These are phyloP conservation scores for Plasmodium gonderi DNA, from an alignment of 169 alveolate genomes.

Conservation along the genomic window DNA sequence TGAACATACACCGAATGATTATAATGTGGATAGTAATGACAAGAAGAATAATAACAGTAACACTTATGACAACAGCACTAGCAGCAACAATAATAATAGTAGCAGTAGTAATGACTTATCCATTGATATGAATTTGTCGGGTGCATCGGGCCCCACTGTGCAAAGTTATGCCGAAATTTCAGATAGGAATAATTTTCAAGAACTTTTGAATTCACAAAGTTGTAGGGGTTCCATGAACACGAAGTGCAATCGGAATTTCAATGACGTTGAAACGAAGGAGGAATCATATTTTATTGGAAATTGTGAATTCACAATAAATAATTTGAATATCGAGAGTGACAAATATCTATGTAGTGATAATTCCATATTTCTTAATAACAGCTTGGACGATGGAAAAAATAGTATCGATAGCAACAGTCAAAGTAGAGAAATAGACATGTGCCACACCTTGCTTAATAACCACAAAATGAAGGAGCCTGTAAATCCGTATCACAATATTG, in stretches of 20 bases:
- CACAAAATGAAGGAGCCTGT: background rate
- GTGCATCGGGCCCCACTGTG: background rate
- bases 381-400: too few relatives aligned
- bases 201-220: background rate
- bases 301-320: background rate
- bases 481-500: background rate
- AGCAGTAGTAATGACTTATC: background rate
- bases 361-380: background rate
- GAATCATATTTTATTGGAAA: background rate
- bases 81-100: background rate
- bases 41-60: too few relatives aligned
- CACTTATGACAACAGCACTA: background rate
- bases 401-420: background rate
- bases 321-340: background rate
- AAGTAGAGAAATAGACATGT: background rate
- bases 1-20: too few relatives aligned
- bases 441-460: background rate
- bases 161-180: background rate
- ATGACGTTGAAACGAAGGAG: background rate
- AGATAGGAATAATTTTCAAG: background rate
- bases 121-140: background rate
- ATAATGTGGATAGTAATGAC: too few relatives aligned
- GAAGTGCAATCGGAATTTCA: background rate
- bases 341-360: background rate
- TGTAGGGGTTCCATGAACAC: background rate